Conservation (phyloP, 2,329 filamentous ascomycete genomes). For the Graphiopsis chlorocephala region DNA sequence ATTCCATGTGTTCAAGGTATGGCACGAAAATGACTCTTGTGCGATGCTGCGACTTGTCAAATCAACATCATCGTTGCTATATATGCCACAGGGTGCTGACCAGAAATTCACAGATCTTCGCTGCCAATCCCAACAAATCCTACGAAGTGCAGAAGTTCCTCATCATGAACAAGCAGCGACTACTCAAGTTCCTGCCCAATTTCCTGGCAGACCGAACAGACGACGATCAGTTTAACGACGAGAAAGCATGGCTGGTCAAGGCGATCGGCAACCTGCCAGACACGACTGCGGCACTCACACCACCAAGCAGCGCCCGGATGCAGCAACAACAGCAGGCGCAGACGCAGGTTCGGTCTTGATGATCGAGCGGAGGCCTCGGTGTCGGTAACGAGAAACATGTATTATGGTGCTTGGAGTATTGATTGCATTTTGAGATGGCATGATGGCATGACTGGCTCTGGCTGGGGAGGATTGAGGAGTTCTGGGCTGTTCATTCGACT, state of each 20-base stretch:
- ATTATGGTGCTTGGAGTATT: not conserved
- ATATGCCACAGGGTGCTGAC: no score
- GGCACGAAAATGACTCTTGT: not conserved
- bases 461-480: not conserved
- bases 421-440: not conserved
- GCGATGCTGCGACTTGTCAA: no score
- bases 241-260: conserved; percentile 94
- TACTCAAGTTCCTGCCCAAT: conserved; percentile 82
- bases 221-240: conserved; percentile 97
- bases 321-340: conserved; percentile 16
- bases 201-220: conserved; percentile 95
- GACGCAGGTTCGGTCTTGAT: conserved; percentile 13
- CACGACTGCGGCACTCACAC: conserved; percentile 25
- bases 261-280: conserved; percentile 61
- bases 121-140: conserved; percentile 98
- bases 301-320: conserved; percentile 18
- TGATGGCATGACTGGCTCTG: conserved; percentile 2
- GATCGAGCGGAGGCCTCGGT: not conserved
- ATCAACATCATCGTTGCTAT: no score
- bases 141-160: conserved; percentile 91
- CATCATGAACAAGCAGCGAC: conserved; percentile 90
- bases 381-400: conserved; percentile 14
- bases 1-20: conserved; percentile 94
- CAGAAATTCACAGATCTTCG: conserved; percentile 66
- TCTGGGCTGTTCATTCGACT: not conserved